Evolutionary conservation across 331 rosid species (phyloP), one percentile per base, ranked within the genome.

Genomic region (Malus hybrid): DNA sequence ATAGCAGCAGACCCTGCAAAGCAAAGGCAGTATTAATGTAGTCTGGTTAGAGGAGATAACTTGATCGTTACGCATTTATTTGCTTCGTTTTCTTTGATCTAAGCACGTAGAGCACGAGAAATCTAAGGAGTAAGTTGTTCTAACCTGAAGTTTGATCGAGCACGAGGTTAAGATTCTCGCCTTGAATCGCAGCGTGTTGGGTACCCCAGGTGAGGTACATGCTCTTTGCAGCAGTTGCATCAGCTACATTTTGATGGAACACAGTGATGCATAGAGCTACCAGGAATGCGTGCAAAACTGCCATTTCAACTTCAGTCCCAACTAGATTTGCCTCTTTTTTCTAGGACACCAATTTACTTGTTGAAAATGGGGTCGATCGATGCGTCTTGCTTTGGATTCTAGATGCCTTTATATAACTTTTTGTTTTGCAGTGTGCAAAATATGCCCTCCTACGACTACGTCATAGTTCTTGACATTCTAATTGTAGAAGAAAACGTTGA

Each of bases 91-190:
- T 24, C 24, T 24, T 24, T 24, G 24, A 24, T 24, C 24, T 24
- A 24, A 24, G 24, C 24, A 24, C n/a, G 19, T 27, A 28, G 10
- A 14, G 44, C 44, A 39, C 3, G 0, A 39, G 44, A 42, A 42
- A 42, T 42, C 14, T 1, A 42, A 10, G 13, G 4, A 42, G 48
- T 34, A n/a, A 32, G 54, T 59, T 4, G 67, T 18, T 68, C 65
- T 76, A 75, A 90, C 98, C 97, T 80, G 96, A 83, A 33, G 81
- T 75, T 70, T 70, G 66, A 84, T 89, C 89, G 65, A 91, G 83
- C 72, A 84, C 93, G 48, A 93, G 97, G 57, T 84, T 85, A 42
- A 91, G 93, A 68, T 87, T 90, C 8, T 89, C 93, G 64, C 93
- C 81, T 77, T 70, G 72, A 75, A 91, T 29, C 63, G 71, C 11